Percentiles rank a stretch among this genome's conserved stretches.
Conservation (phyloP, 768 basidiomycete genomes). For the Arthromyces matolae region DNA sequence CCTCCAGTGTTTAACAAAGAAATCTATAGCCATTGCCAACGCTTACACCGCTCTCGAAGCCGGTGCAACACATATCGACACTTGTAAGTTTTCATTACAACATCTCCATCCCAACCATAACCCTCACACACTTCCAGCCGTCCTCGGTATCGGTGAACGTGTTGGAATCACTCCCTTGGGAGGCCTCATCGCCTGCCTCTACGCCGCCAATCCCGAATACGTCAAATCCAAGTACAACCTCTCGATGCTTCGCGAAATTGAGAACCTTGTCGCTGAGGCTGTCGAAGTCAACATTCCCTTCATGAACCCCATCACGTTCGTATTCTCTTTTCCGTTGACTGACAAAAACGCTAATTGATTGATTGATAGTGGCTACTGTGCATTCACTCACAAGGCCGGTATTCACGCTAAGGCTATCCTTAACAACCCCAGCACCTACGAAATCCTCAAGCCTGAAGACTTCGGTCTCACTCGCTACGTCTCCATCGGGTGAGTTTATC, state of each 20-base stretch:
- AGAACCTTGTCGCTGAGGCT: constrained; percentile 97
- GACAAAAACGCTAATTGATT: too few relatives aligned
- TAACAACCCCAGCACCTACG: constrained; percentile 98
- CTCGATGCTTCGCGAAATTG: constrained; percentile 94
- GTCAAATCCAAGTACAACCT: constrained; percentile 99
- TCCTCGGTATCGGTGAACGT: constrained; percentile 97
- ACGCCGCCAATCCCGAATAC: constrained; percentile 96
- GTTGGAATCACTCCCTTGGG: constrained; percentile 99
- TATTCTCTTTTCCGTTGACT: too few relatives aligned
- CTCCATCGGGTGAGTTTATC: constrained; percentile 76
- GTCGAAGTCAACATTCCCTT: constrained; percentile 98
- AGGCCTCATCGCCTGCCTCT: constrained; percentile 93
- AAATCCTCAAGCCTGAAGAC: constrained; percentile 98
- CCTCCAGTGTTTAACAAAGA: constrained; percentile 4
- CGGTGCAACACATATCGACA: constrained; percentile 98
- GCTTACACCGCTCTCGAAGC: constrained; percentile 98
- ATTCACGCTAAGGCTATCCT: constrained; percentile 99
- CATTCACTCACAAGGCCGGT: constrained; percentile 99
- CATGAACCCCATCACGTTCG: constrained; percentile 90
- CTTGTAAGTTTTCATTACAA: constrained; percentile 53
- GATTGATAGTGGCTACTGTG: constrained; percentile 84
- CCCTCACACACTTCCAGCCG: constrained; percentile 42
- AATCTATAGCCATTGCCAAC: constrained; percentile 81
- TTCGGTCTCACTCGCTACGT: constrained; percentile 98
- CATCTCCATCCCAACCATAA: neutral